Conservation (phyloP, 2,329 filamentous ascomycete genomes). For the Teratosphaeria destructans region DNA sequence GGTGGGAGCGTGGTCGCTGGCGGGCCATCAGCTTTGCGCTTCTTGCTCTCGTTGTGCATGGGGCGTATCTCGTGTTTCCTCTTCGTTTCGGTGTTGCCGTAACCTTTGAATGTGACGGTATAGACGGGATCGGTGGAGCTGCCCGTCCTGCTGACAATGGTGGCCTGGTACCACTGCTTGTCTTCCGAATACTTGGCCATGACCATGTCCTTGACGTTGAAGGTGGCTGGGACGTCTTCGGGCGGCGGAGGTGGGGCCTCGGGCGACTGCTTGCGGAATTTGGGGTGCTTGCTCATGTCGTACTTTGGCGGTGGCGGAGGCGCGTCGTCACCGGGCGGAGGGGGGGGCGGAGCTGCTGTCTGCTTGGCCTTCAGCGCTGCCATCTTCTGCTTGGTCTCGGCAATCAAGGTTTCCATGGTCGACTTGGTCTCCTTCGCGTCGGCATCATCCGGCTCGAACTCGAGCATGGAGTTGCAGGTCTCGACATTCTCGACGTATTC, state of each 20-base stretch:
- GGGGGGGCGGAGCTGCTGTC: not conserved
- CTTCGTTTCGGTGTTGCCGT: conserved; percentile 69
- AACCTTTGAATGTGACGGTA: conserved; percentile 88
- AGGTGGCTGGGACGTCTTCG: conserved; percentile 41
- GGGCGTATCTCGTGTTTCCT: conserved; percentile 73
- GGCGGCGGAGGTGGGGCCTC: conserved; percentile 23
- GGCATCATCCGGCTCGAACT: conserved; percentile 59
- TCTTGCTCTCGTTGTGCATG: conserved; percentile 49
- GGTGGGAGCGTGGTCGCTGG: conserved; percentile 34
- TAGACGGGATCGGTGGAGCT: conserved; percentile 87
- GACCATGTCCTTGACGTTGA: conserved; percentile 81
- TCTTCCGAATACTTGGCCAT: conserved; percentile 91
- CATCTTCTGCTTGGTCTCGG: conserved; percentile 67
- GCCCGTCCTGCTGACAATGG: conserved; percentile 87
- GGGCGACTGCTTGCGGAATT: conserved; percentile 41
- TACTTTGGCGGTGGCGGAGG: conserved; percentile 16
- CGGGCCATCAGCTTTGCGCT: conserved; percentile 68
- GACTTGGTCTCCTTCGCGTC: conserved; percentile 67
- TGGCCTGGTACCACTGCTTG: conserved; percentile 79
- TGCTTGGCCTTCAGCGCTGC: conserved; percentile 49
- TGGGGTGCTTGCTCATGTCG: conserved; percentile 54
- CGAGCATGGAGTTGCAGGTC: conserved; percentile 16
- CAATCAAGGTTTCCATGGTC: conserved; percentile 74
- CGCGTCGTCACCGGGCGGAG: conserved; percentile 30
- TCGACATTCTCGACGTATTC: conserved; percentile 33